phyloP scores from a whole-genome alignment of 495 filamentous ascomycete species.

The Neurospora sp. region DNA sequence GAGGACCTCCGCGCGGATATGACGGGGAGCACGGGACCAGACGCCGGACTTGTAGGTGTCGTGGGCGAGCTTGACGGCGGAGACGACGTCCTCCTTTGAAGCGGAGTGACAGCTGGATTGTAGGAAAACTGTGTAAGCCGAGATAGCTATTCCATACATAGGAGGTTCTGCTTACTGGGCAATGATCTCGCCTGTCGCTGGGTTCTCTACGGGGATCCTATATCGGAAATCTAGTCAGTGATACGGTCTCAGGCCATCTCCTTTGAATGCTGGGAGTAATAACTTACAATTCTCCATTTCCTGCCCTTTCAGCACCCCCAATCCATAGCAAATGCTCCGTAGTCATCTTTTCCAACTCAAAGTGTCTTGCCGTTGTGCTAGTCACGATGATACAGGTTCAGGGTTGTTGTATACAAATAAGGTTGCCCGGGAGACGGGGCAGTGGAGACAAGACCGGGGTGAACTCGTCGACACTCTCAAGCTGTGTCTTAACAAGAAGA shows the following conservation, averaged over 20 bases:
- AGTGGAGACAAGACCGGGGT: background rate
- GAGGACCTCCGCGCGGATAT: constrained; percentile 45
- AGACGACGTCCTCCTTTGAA: constrained; percentile 35
- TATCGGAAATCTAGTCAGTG: background rate
- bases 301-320: constrained; percentile 16
- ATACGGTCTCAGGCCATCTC: background rate
- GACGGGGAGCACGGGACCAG: constrained; percentile 48
- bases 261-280: background rate
- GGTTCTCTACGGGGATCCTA: constrained; percentile 28
- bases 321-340: constrained; percentile 17
- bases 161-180: constrained; percentile 18
- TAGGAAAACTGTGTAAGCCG: constrained; percentile 7
- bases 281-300: constrained; percentile 19
- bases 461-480: background rate
- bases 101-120: constrained; percentile 40
- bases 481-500: background rate
- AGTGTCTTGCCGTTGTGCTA: no score
- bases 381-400: background rate
- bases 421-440: background rate
- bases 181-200: constrained; percentile 26
- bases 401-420: background rate
- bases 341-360: background rate
- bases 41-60: constrained; percentile 39
- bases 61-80: constrained; percentile 37
- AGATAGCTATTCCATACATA: background rate